Conservation (phyloP, 495 filamentous ascomycete genomes). For the Podospora pseudopauciseta region DNA sequence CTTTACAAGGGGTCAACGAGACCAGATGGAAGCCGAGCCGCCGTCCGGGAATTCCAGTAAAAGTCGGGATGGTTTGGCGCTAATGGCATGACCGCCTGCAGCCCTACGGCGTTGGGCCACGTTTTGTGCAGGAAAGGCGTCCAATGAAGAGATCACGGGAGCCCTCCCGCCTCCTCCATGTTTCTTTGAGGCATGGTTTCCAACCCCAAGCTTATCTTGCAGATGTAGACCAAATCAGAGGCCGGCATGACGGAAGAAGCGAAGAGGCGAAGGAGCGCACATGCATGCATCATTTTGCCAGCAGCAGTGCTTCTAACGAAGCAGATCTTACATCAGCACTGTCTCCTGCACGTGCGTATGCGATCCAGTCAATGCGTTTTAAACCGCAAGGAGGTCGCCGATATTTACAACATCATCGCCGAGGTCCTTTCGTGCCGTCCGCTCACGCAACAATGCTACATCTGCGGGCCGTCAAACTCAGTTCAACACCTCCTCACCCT, state of each 20-base stretch:
- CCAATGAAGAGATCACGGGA: not conserved
- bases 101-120: not conserved
- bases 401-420: not conserved
- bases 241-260: not conserved
- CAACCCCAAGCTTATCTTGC: not conserved
- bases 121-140: not conserved
- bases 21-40: not conserved
- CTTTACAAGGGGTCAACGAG: not conserved
- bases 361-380: not conserved
- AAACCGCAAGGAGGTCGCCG: not conserved
- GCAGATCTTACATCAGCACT: not conserved
- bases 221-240: not conserved
- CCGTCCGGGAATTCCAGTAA: not conserved
- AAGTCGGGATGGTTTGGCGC: not conserved
- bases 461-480: not conserved
- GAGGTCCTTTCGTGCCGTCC: too few relatives aligned
- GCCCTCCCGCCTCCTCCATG: not conserved
- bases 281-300: not conserved
- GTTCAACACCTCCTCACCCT: not conserved
- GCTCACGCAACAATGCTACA: too few relatives aligned
- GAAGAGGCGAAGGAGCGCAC: not conserved
- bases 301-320: not conserved
- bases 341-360: not conserved
- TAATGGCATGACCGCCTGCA: not conserved
- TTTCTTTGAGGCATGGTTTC: not conserved